Evolutionary conservation across 176 grass and related monocot species (phyloP), one percentile per base, ranked within the genome.

Genomic region (Rhipidocladum racemiflorum): DNA sequence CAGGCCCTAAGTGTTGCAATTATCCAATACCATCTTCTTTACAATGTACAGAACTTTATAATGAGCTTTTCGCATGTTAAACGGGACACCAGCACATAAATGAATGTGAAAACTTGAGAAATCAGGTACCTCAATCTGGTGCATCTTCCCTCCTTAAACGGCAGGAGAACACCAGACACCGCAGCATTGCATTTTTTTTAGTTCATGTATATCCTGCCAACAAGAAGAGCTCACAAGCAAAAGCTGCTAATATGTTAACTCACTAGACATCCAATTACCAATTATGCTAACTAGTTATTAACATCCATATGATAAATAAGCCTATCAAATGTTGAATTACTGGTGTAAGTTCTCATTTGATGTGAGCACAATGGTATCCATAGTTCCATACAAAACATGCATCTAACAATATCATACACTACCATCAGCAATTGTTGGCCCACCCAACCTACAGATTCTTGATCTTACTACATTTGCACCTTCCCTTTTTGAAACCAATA

Each of bases 151-250:
- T 50, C 2, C 39, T 54, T 73, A 39, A 83, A 34, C 27, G 5
- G 34, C 72, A 78, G 13, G 36, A 65, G 39, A 32, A 83, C 42
- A 61, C 23, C 61, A 49, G 43, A 45, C 43, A 49, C 15, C 15
- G 3, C 46, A 51, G 45, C 34, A 46, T 65, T 77, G 50, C 51
- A 51, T 72, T 61, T 53, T 51, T 53, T 53, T 18, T 20, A 60
- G 14, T 43, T 65, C 74, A 83, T 51, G 44, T 34, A 77, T 82
- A 73, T 40, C 72, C 60, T 86, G 84, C 17, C 60, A 78, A 67
- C 7, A 79, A 39, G 5, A 61, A 78, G 7, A 79, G 9, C 29
- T n/a, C 57, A 44, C 20, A 57, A 36, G 43, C 65, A 73, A 60
- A 67, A 79, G 21, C 14, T 74, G 39, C 4, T 67, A 11, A 10